Evolutionary conservation across 192 early-diverging fungal species (phyloP), one percentile per base, ranked within the genome.

Genomic region (Pilaira anomala): DNA sequence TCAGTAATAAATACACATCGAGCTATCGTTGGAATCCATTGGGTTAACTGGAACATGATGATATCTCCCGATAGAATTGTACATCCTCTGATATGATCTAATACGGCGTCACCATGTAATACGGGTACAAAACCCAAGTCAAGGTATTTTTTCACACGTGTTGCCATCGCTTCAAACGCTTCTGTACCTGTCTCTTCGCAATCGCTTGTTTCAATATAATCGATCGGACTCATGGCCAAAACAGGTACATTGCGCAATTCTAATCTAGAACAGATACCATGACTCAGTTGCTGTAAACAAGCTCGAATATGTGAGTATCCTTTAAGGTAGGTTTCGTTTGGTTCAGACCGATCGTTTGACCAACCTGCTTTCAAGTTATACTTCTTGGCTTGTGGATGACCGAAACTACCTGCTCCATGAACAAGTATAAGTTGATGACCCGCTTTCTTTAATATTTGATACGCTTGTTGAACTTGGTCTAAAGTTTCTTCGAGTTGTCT

Each of bases 381-480:
- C 54, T 64, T 25, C 28, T 71, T 76, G 2, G 74, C 74, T 25
- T 67, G 74, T 14, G 74, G 74, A 28, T 76, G 74, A 22, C 74
- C 74, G 68, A 71, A 76, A 33, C 68, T 70, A 21, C 74, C 74
- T 18, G 66, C 74, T 16, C 74, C 74, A 39, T 76, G 74, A 29
- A 76, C 53, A 18, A 75, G 41, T 16, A 75, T 57, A 1, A 75
- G 28, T 2, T 45, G 48, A 24, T 63, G 41, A 41, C 49, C 49
- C 41, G 36, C 40, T 22, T 7, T 18, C 9, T 26, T 19, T 12
- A 63, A 39, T 39, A 19, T 12, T 7, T 52, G 18, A 26, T 63
- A 52, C 1, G 48, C 62, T n/a, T 16, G 1, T 25, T 21, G 29
- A 8, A 63, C 36, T 52, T 50, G 49, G 22, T 52, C 36, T 3